phyloP scores from a whole-genome alignment of 306 rosid genomes.

The Castanospermum australe region DNA sequence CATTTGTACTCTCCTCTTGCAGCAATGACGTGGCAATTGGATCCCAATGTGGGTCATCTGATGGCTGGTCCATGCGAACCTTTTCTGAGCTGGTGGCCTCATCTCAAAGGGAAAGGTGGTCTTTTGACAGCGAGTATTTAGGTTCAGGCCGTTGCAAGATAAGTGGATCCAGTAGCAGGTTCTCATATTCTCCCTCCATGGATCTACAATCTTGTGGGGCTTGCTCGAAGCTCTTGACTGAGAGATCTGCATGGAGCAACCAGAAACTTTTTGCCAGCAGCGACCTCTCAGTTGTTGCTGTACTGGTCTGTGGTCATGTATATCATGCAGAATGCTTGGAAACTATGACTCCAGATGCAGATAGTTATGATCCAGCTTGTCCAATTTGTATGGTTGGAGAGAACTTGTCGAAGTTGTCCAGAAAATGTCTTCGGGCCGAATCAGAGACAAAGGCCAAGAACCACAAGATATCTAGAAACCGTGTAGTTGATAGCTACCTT shows the following conservation, averaged over 20 bases:
- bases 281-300: conserved; percentile 65
- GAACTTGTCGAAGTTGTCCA: conserved; percentile 47
- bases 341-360: conserved; percentile 55
- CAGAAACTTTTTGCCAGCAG: conserved; percentile 47
- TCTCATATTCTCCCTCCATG: conserved; percentile 65
- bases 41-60: conserved; percentile 82
- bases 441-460: conserved; percentile 50
- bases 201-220: conserved; percentile 66
- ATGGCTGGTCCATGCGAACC: conserved; percentile 90
- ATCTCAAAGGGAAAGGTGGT: conserved; percentile 82
- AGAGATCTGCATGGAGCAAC: conserved; percentile 67
- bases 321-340: conserved; percentile 83
- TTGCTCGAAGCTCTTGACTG: conserved; percentile 62
- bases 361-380: conserved; percentile 69
- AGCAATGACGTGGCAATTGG: conserved; percentile 71
- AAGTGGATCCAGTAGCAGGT: conserved; percentile 67
- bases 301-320: conserved; percentile 66
- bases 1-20: conserved; percentile 66
- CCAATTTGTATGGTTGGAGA: conserved; percentile 72
- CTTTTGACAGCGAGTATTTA: conserved; percentile 72
- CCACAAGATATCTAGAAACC: conserved; percentile 57
- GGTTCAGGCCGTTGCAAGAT: conserved; percentile 60
- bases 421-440: conserved; percentile 41
- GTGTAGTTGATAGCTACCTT: conserved; percentile 63
- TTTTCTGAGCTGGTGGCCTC: conserved; percentile 88